Evolutionary conservation across 495 filamentous ascomycete genomes (phyloP).

Genomic region (Lasiosphaeria hispida): DNA sequence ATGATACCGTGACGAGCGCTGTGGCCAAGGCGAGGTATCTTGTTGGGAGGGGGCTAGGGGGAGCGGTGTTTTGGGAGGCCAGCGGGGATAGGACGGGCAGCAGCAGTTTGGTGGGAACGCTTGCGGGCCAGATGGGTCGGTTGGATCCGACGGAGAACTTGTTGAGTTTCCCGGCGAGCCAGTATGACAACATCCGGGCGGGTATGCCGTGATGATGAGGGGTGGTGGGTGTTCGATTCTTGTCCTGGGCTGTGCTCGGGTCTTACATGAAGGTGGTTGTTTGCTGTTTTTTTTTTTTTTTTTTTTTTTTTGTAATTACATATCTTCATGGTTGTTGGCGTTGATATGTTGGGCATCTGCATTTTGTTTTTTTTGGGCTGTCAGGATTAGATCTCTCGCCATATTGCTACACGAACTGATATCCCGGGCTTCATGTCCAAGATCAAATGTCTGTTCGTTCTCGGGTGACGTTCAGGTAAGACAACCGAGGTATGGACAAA

Average conservation of each 20-base stretch:
- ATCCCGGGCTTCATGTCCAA: too few species aligned
- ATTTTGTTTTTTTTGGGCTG: not conserved
- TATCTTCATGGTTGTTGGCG: not conserved
- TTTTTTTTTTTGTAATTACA: not conserved
- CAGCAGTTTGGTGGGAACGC: conserved; percentile 61
- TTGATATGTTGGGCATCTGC: not conserved
- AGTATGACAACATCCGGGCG: conserved; percentile 65
- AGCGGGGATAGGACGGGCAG: conserved; percentile 64
- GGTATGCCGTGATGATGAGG: conserved; percentile 38
- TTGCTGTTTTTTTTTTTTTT: not conserved
- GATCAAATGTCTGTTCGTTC: too few species aligned
- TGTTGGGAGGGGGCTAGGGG: conserved; percentile 60
- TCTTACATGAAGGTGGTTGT: not conserved
- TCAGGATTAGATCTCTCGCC: not conserved
- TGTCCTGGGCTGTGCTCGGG: conserved; percentile 3
- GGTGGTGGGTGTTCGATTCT: conserved; percentile 1
- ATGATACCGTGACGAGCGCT: conserved; percentile 65
- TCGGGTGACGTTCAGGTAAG: too few species aligned
- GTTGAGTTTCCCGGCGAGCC: conserved; percentile 62
- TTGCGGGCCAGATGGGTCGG: conserved; percentile 49
- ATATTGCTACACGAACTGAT: too few species aligned
- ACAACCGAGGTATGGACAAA: too few species aligned
- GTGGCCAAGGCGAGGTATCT: conserved; percentile 66
- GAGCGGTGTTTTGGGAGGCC: conserved; percentile 90
- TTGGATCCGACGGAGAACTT: conserved; percentile 63